Base-by-base conservation (phyloP, 306 rosid genomes). In the Herpetospermum pedunculosum region DNA sequence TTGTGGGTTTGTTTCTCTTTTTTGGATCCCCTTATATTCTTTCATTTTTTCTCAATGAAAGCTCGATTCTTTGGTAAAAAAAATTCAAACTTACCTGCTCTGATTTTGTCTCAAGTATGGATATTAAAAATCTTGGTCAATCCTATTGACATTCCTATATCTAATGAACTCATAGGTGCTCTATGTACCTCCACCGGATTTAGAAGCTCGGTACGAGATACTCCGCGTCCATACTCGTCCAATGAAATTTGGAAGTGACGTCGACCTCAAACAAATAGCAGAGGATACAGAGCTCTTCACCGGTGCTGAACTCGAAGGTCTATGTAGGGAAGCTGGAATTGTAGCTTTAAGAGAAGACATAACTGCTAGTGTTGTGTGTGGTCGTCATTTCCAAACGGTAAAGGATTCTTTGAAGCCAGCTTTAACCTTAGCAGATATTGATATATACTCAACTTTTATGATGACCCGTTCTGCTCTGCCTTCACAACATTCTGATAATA, bases 181-280 rank as follows among this genome's bases (percentile, higher is more conserved):
- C n/a, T 94, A 87, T 78, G 97, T 94, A 58, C 96, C 90, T 28
- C 97, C 95, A 50, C 97, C 96, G 1, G 99, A 94, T 84, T 74
- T 88, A 71, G 97, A 94, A 78, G 94, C 84, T 72, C 85, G 97
- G 32, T 64, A 79, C 11, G 95, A 94, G 86, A 94, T 94, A 71
- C 96, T 94, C 3, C 26, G 80, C 11, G 91, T 94, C 2, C 96
- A 91, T 74, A 88, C 97, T 14, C 88, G 90, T 14, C 77, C 80
- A 48, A 91, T 89, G 95, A 87, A 70, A 71, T 50, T 82, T 6
- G 87, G 80, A 30, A 65, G 62, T 2, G 95, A 88, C 46, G 95
- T 94, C 48, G 79, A 91, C 84, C 91, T 94, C 67, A 78, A 81
- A 76, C 68, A 48, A 71, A 80, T 91, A 76, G 95, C 99, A 48